Percentiles rank a stretch among this genome's conserved stretches.
phyloP scores from a whole-genome alignment of 192 early-diverging fungal species.

The Coemansia sp. region DNA sequence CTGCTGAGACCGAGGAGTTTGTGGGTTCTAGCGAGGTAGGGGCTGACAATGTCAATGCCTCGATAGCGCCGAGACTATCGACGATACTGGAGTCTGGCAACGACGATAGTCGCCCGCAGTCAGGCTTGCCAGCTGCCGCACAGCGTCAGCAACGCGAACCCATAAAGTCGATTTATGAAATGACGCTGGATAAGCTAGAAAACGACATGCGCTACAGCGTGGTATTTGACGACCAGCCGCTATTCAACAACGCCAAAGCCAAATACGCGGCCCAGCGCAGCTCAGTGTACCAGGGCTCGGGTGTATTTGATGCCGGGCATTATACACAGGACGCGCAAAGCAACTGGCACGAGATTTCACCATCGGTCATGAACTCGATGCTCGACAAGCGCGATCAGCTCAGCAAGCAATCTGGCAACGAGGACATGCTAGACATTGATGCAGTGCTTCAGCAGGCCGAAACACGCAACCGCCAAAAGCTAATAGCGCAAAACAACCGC shows the following conservation, averaged over 20 bases:
- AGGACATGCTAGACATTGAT: constrained; percentile 25
- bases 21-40: not conserved
- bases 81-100: constrained; percentile 36
- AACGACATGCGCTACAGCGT: constrained; percentile 36
- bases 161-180: constrained; percentile 33
- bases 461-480: constrained; percentile 30
- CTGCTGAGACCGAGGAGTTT: not conserved
- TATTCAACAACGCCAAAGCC: constrained; percentile 46
- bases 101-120: constrained; percentile 3
- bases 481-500: constrained; percentile 51
- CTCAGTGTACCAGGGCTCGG: constrained; percentile 44
- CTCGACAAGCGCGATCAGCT: constrained; percentile 19
- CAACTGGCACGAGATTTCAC: constrained; percentile 15
- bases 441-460: constrained; percentile 34
- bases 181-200: constrained; percentile 52
- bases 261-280: constrained; percentile 46
- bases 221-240: constrained; percentile 36
- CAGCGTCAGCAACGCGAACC: constrained; percentile 9
- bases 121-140: not conserved
- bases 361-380: constrained; percentile 11
- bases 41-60: not conserved
- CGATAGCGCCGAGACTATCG: constrained; percentile 25
- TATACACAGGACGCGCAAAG: constrained; percentile 8
- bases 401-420: constrained; percentile 1
- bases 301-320: constrained; percentile 1